Base-by-base conservation (phyloP, 768 basidiomycete genomes). In the Leccinum variicolor region DNA sequence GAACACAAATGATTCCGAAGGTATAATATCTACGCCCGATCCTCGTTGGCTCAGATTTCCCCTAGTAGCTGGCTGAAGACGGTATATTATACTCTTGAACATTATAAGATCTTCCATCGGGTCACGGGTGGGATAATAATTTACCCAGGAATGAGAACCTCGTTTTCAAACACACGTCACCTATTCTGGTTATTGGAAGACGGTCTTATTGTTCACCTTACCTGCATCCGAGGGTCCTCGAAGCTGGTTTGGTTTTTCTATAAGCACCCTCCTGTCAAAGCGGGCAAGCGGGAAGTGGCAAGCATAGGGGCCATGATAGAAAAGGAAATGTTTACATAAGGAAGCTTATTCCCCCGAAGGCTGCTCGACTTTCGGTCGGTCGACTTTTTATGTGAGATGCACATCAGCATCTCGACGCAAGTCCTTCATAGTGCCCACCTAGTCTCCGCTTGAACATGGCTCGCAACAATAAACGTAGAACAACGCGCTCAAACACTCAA, bases 401-500 rank as follows among this genome's bases (percentile, higher is more conserved):
- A 34, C 50, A 57, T 53, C 45, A 52, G 19, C 43, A 48, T 61
- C 61, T 52, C 58, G 23, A 50, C 55, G 46, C 46, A 26, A 21
- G 56, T 52, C 50, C 45, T 48, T 41, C 53, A 47, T 53, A 52
- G 65, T 58, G 21, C n/a, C 60, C 34, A 52, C 43, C 25, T 46
- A 43, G 46, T 54, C 52, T 53, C n/a, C 28, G 14, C 55, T 59
- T 50, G 54, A 59, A 56, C 53, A 81, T 81, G 80, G 73, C 78
- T 65, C 78, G 75, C 43, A 68, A 71, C 60, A 43, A 19, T 43
- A 77, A 75, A 65, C 80, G 81, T 55, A 75, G 80, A 60, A 62
- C 70, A 49, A 72, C 75, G 36, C 76, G 79, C 54, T 71, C 68
- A 33, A 76, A 70, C 56, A 36, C 67, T 15, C 73, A 67, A 54